phyloP scores from a whole-genome alignment of 352 stramenopile genomes.

The Pythium phragmitis region DNA sequence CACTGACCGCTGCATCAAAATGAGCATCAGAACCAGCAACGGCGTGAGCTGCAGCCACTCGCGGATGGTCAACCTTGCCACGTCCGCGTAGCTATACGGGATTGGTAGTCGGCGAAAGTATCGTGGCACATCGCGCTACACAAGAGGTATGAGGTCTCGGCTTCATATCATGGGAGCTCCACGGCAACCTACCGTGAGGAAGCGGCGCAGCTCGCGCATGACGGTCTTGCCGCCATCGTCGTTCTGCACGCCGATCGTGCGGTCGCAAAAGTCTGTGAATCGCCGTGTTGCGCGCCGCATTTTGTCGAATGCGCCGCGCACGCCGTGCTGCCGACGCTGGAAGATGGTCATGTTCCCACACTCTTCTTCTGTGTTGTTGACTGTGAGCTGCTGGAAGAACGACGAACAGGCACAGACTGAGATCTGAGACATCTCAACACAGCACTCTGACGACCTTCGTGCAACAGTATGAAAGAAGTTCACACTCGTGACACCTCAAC shows the following conservation, averaged over 20 bases:
- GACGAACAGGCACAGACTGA: slow-evolving; percentile 1
- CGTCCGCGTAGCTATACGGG: slow-evolving; percentile 12
- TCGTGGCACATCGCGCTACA: slow-evolving; percentile 24
- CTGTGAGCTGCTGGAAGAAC: neutral
- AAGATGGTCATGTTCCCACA: slow-evolving; percentile 19
- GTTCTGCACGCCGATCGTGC: slow-evolving; percentile 23
- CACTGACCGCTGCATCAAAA: slow-evolving; percentile 16
- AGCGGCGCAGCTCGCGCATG: slow-evolving; percentile 27
- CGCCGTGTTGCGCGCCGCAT: slow-evolving; percentile 19
- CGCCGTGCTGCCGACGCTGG: slow-evolving; percentile 11
- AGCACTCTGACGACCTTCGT: slow-evolving; percentile 13
- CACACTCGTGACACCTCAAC: neutral
- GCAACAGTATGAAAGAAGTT: slow-evolving; percentile 4
- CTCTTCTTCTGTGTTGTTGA: neutral
- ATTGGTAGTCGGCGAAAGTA: slow-evolving; percentile 26
- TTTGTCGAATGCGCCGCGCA: slow-evolving; percentile 25
- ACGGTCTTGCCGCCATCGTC: slow-evolving; percentile 21
- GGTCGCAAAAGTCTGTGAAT: slow-evolving; percentile 27
- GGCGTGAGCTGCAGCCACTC: slow-evolving; percentile 24
- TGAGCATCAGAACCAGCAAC: slow-evolving; percentile 21
- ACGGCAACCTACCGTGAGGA: slow-evolving; percentile 14
- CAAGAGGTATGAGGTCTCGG: neutral
- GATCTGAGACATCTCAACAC: slow-evolving; percentile 13
- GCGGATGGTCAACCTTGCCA: slow-evolving; percentile 17
- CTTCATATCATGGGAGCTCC: neutral